Evolutionary conservation across 2,329 filamentous ascomycete species (phyloP).

Genomic region (Epichloe baconii): DNA sequence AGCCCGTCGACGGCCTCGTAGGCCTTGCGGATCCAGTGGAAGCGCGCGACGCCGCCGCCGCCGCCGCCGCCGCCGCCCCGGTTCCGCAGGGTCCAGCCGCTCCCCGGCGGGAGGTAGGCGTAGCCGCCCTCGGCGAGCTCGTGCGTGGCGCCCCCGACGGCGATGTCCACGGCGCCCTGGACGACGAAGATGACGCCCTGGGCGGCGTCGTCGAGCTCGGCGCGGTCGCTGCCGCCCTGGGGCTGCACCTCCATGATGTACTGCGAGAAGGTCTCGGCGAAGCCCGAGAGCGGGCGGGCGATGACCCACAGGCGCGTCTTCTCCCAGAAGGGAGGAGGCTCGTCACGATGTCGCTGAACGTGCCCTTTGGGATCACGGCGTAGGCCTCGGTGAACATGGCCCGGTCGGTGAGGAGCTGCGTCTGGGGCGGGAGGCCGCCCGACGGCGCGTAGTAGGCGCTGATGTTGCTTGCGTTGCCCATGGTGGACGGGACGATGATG

Average conservation of each 20-base stretch:
- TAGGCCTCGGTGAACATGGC: constrained; percentile 6
- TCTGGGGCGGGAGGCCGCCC: constrained; percentile 5
- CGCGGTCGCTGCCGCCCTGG: constrained; percentile 1
- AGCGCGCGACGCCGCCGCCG: not conserved
- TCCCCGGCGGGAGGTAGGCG: constrained; percentile 1
- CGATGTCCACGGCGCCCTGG: not conserved
- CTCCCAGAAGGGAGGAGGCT: constrained; percentile 5
- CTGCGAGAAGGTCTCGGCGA: constrained; percentile 6
- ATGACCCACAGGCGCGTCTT: constrained; percentile 5
- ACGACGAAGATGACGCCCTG: constrained; percentile 5
- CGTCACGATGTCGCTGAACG: constrained; percentile 5
- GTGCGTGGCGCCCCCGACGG: not conserved
- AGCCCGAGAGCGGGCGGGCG: constrained; percentile 5
- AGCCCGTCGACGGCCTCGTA: constrained; percentile 1
- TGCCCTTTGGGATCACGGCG: constrained; percentile 5
- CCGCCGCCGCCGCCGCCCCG: too few relatives aligned
- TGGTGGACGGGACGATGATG: not conserved
- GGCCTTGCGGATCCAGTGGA: constrained; percentile 6
- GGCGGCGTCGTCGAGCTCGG: constrained; percentile 1
- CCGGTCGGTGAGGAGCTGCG: constrained; percentile 5
- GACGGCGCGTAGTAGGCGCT: constrained; percentile 3
- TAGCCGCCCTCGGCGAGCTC: constrained; percentile 2
- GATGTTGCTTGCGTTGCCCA: not conserved
- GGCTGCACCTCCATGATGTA: constrained; percentile 6
- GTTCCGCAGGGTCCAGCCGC: constrained; percentile 2